Conservation (phyloP, 2,329 filamentous ascomycete genomes). For the Grosmannia penicillata region DNA sequence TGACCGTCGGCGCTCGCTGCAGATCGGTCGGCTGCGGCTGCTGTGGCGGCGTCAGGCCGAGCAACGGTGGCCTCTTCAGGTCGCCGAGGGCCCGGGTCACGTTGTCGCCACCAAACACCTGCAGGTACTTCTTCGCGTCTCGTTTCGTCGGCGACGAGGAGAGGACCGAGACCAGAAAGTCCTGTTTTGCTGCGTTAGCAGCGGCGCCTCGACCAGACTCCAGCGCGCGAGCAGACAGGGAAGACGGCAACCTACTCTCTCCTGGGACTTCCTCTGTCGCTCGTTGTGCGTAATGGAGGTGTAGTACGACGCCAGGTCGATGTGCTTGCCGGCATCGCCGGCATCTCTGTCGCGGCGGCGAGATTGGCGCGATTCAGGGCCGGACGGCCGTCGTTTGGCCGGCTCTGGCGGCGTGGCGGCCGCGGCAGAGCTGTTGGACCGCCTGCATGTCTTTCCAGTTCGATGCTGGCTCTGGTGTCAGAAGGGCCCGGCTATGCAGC, state of each 20-base stretch:
- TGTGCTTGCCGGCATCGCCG: neutral
- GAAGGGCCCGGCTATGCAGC: too few species aligned
- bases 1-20: neutral
- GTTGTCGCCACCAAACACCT: constrained; percentile 52
- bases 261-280: constrained; percentile 29
- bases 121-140: constrained; percentile 82
- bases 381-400: neutral
- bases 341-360: neutral
- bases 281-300: constrained; percentile 27
- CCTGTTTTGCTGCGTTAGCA: too few species aligned
- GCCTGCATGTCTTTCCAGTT: constrained; percentile 5
- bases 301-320: constrained; percentile 15
- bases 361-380: neutral
- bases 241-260: constrained; percentile 23
- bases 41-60: constrained; percentile 7
- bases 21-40: constrained; percentile 9
- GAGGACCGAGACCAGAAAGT: constrained; percentile 75
- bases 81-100: constrained; percentile 18
- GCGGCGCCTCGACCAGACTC: too few species aligned
- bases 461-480: constrained; percentile 2
- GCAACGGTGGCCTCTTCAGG: constrained; percentile 14
- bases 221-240: too few species aligned
- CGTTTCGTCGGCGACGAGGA: constrained; percentile 83
- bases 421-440: constrained; percentile 4
- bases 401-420: neutral